Evolutionary conservation across 169 alveolate species (phyloP).

Genomic region (Plasmodium sp.): DNA sequence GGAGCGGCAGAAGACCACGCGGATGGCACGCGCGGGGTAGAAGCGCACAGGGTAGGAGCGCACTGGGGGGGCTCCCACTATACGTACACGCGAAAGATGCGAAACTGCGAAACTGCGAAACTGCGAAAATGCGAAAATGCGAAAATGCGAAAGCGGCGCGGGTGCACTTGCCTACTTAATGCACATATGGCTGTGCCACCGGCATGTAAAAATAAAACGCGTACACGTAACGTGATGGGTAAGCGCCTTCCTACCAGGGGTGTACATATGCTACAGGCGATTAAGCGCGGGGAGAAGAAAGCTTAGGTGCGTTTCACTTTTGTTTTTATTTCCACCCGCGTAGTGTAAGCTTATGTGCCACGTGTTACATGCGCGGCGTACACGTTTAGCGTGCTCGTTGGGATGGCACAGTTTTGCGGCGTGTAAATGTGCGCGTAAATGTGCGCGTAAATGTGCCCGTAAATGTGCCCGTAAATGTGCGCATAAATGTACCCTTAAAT

Average conservation of each 20-base stretch:
- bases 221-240: background rate
- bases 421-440: too few species aligned
- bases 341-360: background rate
- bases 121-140: background rate
- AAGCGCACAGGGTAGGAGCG: background rate
- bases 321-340: background rate
- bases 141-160: background rate
- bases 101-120: background rate
- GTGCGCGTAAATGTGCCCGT: background rate
- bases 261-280: background rate
- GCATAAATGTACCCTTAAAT: background rate
- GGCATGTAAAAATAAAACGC: background rate
- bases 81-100: background rate
- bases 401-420: background rate
- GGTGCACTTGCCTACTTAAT: background rate
- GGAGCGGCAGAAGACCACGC: background rate
- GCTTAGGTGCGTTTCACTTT: background rate
- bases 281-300: background rate
- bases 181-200: background rate
- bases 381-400: background rate
- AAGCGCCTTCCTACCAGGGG: background rate
- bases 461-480: background rate
- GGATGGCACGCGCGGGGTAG: background rate
- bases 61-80: background rate
- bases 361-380: background rate